Percentiles rank a stretch among this genome's conserved stretches.
Evolutionary conservation across 1,139 yeast genomes (phyloP).

Genomic region (Kodamaea plutei): DNA sequence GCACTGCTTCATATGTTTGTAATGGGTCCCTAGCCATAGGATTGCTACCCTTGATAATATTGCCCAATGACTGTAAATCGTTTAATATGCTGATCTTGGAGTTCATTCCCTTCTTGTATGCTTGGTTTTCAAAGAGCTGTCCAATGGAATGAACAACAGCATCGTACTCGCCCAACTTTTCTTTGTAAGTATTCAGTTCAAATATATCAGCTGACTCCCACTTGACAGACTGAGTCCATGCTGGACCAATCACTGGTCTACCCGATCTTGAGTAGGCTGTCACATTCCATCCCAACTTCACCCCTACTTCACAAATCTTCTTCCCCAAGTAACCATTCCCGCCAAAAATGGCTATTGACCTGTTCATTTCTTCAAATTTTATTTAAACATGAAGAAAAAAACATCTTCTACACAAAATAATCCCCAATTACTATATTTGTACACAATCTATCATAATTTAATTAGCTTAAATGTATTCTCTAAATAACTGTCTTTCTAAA

Average conservation of each 20-base stretch:
- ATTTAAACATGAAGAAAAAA: too few species aligned
- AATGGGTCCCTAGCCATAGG: slow-evolving; percentile 50
- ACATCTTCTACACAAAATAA: too few species aligned
- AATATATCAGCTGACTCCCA: slow-evolving; percentile 72
- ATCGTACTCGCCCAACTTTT: slow-evolving; percentile 43
- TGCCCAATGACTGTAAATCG: slow-evolving; percentile 28
- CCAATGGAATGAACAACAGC: slow-evolving; percentile 88
- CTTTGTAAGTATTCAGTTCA: slow-evolving; percentile 52
- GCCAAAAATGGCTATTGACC: slow-evolving; percentile 66
- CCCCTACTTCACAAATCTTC: slow-evolving; percentile 68
- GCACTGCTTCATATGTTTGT: slow-evolving; percentile 57
- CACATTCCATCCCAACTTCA: slow-evolving; percentile 59
- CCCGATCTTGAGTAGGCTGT: slow-evolving; percentile 63
- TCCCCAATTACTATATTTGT: too few species aligned
- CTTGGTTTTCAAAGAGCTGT: slow-evolving; percentile 58
- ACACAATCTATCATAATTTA: too few species aligned
- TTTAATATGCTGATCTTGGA: slow-evolving; percentile 36
- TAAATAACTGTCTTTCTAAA: too few species aligned
- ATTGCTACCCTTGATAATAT: slow-evolving; percentile 36
- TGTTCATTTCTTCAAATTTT: too few species aligned
- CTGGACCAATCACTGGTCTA: slow-evolving; percentile 39
- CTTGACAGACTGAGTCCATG: slow-evolving; percentile 57
- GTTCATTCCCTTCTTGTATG: slow-evolving; percentile 57
- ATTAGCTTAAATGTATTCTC: too few species aligned
- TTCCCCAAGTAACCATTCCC: slow-evolving; percentile 81